phyloP scores from a whole-genome alignment of 805 yeast genomes.

The Ogataea polymorpha region DNA sequence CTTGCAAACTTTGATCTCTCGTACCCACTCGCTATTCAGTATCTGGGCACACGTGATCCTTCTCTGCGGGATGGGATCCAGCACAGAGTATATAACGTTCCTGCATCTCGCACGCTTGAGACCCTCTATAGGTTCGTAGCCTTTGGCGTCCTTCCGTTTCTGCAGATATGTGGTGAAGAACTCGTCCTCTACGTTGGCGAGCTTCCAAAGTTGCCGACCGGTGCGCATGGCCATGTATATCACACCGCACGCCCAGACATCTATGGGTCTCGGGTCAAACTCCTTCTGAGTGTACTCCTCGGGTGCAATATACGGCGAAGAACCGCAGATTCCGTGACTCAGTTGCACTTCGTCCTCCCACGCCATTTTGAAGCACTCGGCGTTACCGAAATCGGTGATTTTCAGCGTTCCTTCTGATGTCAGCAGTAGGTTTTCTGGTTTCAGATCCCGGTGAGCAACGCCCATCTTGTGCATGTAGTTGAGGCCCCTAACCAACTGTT shows the following conservation, averaged over 20 bases:
- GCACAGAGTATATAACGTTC: slow-evolving; percentile 86
- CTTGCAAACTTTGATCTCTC: slow-evolving; percentile 78
- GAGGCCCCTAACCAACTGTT: slow-evolving; percentile 80
- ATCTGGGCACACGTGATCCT: slow-evolving; percentile 87
- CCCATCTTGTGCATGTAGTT: slow-evolving; percentile 89
- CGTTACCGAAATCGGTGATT: slow-evolving; percentile 86
- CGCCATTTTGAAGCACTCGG: slow-evolving; percentile 80
- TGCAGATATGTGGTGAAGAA: slow-evolving; percentile 71
- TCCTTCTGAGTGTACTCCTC: slow-evolving; percentile 66
- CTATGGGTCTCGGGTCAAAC: slow-evolving; percentile 80
- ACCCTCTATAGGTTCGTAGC: slow-evolving; percentile 88
- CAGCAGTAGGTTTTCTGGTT: slow-evolving; percentile 79
- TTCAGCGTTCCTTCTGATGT: slow-evolving; percentile 72
- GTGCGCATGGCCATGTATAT: slow-evolving; percentile 93
- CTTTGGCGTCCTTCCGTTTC: slow-evolving; percentile 77
- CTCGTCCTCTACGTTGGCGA: slow-evolving; percentile 78
- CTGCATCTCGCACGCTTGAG: slow-evolving; percentile 85
- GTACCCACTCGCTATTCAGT: slow-evolving; percentile 91
- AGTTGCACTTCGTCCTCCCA: slow-evolving; percentile 74
- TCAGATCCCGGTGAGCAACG: slow-evolving; percentile 83
- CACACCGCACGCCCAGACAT: slow-evolving; percentile 92
- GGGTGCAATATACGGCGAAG: slow-evolving; percentile 88
- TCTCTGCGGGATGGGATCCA: slow-evolving; percentile 87
- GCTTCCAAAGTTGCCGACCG: slow-evolving; percentile 89
- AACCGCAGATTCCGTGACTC: slow-evolving; percentile 78